Evolutionary conservation across 805 yeast species (phyloP), one percentile per base, ranked within the genome.

Genomic region (Wickerhamiella galacta): DNA sequence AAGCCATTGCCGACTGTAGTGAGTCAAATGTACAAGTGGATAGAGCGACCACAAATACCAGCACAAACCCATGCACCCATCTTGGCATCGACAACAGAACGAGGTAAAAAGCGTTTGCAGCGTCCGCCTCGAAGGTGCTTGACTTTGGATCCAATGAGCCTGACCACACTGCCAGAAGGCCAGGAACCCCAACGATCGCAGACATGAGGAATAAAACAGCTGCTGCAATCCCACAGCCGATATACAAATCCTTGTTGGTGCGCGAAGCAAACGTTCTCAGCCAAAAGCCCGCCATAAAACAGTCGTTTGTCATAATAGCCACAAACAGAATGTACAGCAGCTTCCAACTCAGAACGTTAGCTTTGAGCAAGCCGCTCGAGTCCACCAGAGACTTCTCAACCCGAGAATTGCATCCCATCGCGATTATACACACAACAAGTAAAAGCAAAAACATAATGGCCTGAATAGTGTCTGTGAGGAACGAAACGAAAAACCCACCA

Each of bases 241-340:
- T 67, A 53, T 67, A 53, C 45, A 85, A 63, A 48, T 83, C 94
- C 42, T 62, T 68, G 54, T 83, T 71, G 6, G 81, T 60, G 41
- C 70, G 70, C 5, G 93, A 75, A 4, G 96, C 93, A 60, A 85
- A 85, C 1, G 96, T 80, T 48, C 96, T 65, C 39, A 85, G 59
- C 96, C 96, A 85, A 53, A 85, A 83, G 0, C 94, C 94, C 20
- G 93, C 69, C 64, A 85, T 59, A 56, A 85, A 85, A 51, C 85
- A 71, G 51, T 82, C 94, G 48, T 85, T 85, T 21, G 95, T 79
- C 36, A 82, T 67, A 48, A 85, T 78, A 18, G 95, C 95, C 20
- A 85, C 75, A 6, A 75, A 68, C 42, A 85, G 61, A 41, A 85
- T 83, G 51, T 82, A 85, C 21, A 85, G 52, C 41, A 85, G 65